A percentile compares a stretch with the other conserved stretches of the same genome.
phyloP scores from a whole-genome alignment of 2,329 filamentous ascomycete species.

The Fusarium nanum region DNA sequence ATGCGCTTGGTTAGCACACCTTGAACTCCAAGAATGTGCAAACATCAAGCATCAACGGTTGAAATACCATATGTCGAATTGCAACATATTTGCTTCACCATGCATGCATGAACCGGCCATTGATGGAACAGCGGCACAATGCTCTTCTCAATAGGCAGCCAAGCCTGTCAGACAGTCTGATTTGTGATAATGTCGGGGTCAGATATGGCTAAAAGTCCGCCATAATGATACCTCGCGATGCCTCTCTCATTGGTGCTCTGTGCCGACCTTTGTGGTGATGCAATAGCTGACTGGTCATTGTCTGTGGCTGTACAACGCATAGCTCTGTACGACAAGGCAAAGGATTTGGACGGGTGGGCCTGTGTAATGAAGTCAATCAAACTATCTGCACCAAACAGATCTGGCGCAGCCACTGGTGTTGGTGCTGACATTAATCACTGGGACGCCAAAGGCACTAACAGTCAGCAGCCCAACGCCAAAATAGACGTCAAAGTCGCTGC shows the following conservation, averaged over 20 bases:
- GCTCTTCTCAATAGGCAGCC: constrained; percentile 2
- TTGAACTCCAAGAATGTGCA: constrained; percentile 12
- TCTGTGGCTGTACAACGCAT: constrained; percentile 7
- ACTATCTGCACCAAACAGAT: constrained; percentile 16
- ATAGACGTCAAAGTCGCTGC: constrained; percentile 29
- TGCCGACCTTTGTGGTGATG: constrained; percentile 17
- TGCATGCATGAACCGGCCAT: constrained; percentile 16
- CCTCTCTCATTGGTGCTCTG: constrained; percentile 17
- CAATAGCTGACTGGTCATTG: constrained; percentile 30
- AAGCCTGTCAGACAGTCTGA: constrained; percentile 20
- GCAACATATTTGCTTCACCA: not conserved
- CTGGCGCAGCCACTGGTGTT: constrained; percentile 19
- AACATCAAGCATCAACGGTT: constrained; percentile 19
- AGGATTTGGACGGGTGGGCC: constrained; percentile 29
- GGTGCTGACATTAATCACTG: constrained; percentile 31
- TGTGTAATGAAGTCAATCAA: constrained; percentile 31
- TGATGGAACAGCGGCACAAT: constrained; percentile 1
- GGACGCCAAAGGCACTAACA: constrained; percentile 22
- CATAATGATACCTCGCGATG: constrained; percentile 7
- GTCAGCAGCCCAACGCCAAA: constrained; percentile 26
- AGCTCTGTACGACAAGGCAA: constrained; percentile 11
- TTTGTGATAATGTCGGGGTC: constrained; percentile 20
- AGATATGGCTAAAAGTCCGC: constrained; percentile 25
- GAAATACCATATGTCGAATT: constrained; percentile 16
- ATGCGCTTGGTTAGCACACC: not conserved